Base-by-base conservation (phyloP, 2,329 filamentous ascomycete genomes). In the Ceratocystis lukuohia region DNA sequence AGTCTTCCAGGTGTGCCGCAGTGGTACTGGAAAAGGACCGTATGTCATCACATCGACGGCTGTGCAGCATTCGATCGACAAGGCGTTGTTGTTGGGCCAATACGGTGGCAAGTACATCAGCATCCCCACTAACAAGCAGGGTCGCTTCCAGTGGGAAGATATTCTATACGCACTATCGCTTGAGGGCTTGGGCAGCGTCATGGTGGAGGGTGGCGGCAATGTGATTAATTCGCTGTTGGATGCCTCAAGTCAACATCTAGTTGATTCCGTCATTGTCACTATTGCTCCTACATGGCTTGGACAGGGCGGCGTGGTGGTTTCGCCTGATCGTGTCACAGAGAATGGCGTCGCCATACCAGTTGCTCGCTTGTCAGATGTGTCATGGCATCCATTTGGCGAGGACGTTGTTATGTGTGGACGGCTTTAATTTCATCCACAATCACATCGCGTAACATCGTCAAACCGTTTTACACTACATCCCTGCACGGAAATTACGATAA, bases 211-310 rank as follows among this genome's bases (percentile, higher is more conserved):
- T 0, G 93, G 93, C 10, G 92, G 84, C 0, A 79, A 80, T 10
- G 85, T 96, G 44, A 90, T 97, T 73, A 95, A 94, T 73, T 84
- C 88, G 46, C 76, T 97, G 20, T 79, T 97, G n/a, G 79, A 82
- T 48, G 79, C 82, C 1, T 77, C 78, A 33, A 84, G 85, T 71
- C 78, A 83, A 17, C 71, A 74, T n/a, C 77, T 91, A 7, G 79
- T 96, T 53, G 82, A 90, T 72, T 87, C 87, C 1, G 86, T 96
- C 62, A 88, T 97, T 71, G 81, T 96, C 67, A 96, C 93, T 0
- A 85, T 96, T 72, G 91, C 93, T 2, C 93, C 93, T 7, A 90
- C 86, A 0, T 97, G 91, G 84, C 80, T 97, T n/a, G 93, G 93
- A 1, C 80, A 83, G 68, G 90, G 89, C 1, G 91, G 91, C 6